A percentile compares a stretch with the other conserved stretches of the same genome.
These are phyloP conservation scores for Warburgia ugandensis DNA, from an alignment of 164 flowering plant genomes.

Conservation along the genomic window DNA sequence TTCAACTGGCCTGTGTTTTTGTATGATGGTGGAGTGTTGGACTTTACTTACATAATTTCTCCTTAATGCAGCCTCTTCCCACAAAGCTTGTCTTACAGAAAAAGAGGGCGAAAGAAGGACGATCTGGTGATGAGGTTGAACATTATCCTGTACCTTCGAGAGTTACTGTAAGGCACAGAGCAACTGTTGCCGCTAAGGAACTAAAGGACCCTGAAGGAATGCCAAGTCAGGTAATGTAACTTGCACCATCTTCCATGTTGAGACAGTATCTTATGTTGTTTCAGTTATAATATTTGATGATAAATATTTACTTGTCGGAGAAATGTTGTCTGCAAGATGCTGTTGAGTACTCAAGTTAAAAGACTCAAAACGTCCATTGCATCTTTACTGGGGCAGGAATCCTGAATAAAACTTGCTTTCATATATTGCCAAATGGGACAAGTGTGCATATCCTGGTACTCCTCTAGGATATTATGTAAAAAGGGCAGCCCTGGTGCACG, in stretches of 20 bases:
- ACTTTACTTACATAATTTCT: no score
- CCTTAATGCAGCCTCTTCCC: conserved; percentile 76
- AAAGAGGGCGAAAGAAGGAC: conserved; percentile 84
- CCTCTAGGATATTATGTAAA: not conserved
- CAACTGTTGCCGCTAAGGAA: conserved; percentile 46
- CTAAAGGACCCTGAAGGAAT: conserved; percentile 49
- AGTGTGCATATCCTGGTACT: not conserved
- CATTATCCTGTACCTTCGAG: conserved; percentile 74
- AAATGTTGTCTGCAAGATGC: not conserved
- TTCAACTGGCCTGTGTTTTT: not conserved
- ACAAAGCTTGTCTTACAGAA: conserved; percentile 72
- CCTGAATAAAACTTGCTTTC: not conserved
- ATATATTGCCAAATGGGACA: not conserved
- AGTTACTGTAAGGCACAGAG: conserved; percentile 63
- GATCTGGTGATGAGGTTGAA: conserved; percentile 65
- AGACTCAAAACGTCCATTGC: not conserved
- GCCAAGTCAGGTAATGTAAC: conserved; percentile 1
- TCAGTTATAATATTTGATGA: not conserved
- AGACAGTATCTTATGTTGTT: not conserved
- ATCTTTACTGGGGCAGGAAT: not conserved
- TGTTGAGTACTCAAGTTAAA: not conserved
- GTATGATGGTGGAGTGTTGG: not conserved
- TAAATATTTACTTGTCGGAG: not conserved
- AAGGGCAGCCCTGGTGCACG: not conserved
- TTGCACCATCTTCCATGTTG: not conserved